phyloP scores from a whole-genome alignment of 2,329 filamentous ascomycete genomes.

The Pyricularia pennisetigena region DNA sequence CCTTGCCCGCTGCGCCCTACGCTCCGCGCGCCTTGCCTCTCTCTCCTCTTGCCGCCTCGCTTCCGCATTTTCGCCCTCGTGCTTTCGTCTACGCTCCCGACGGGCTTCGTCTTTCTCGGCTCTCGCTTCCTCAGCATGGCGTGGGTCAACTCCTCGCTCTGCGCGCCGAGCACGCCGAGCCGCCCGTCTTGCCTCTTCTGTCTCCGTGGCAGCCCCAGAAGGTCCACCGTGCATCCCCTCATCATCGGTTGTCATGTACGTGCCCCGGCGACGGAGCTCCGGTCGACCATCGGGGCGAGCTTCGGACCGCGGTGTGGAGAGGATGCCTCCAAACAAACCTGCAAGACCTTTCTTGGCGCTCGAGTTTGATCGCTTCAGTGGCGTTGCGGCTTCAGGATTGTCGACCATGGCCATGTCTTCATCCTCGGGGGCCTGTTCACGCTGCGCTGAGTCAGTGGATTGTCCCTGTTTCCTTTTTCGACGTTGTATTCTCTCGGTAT shows the following conservation, averaged over 20 bases:
- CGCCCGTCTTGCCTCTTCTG: slow-evolving; percentile 52
- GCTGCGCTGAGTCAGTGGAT: not conserved
- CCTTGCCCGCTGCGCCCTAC: slow-evolving; percentile 35
- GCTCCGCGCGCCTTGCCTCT: slow-evolving; percentile 46
- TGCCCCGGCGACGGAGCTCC: slow-evolving; percentile 38
- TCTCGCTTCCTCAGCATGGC: slow-evolving; percentile 44
- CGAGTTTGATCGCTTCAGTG: slow-evolving; percentile 51
- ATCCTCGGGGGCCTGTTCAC: slow-evolving; percentile 24
- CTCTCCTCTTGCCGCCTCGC: slow-evolving; percentile 45
- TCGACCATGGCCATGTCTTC: slow-evolving; percentile 54
- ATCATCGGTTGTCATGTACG: slow-evolving; percentile 39
- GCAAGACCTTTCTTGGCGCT: slow-evolving; percentile 50
- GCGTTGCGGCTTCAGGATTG: slow-evolving; percentile 30
- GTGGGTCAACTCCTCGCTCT: slow-evolving; percentile 10
- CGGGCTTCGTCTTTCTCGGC: slow-evolving; percentile 46
- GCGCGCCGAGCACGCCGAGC: slow-evolving; percentile 47
- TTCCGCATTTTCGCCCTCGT: slow-evolving; percentile 45
- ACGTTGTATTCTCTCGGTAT: not conserved
- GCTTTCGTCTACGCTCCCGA: slow-evolving; percentile 42
- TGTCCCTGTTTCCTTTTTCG: not conserved
- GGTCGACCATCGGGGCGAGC: slow-evolving; percentile 20
- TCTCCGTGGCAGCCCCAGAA: slow-evolving; percentile 39
- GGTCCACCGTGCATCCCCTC: slow-evolving; percentile 25
- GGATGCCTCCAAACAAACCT: slow-evolving; percentile 49
- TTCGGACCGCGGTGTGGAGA: slow-evolving; percentile 29